Evolutionary conservation across 345 rosid genomes (phyloP).

Genomic region (Erodium maritimum): DNA sequence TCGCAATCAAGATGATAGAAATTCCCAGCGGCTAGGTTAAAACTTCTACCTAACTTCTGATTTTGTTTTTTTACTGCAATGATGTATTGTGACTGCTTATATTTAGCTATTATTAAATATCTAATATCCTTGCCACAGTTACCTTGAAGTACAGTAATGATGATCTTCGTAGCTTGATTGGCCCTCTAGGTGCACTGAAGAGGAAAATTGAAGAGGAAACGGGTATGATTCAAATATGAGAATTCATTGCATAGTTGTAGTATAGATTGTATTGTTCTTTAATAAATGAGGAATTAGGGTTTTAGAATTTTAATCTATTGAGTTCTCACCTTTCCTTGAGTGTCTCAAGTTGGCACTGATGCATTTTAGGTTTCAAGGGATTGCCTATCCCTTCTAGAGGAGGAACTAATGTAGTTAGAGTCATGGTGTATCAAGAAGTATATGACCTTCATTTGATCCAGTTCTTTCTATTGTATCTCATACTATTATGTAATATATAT

Average conservation of each 20-base stretch:
- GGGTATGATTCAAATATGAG: conserved; percentile 31
- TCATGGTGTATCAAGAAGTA: no score
- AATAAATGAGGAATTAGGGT: background rate
- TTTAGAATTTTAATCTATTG: background rate
- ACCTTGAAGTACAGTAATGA: conserved; percentile 74
- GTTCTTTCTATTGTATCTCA: no score
- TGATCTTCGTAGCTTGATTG: conserved; percentile 69
- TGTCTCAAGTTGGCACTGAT: no score
- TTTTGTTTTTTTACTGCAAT: conserved; percentile 5
- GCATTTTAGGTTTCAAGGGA: no score
- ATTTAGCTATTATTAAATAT: conserved; percentile 8
- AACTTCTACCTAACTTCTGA: conserved; percentile 5
- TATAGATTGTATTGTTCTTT: background rate
- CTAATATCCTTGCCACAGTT: conserved; percentile 32
- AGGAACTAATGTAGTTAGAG: no score
- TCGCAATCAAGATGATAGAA: conserved; percentile 39
- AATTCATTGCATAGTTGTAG: background rate
- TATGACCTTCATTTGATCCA: no score
- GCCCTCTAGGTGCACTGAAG: conserved; percentile 73
- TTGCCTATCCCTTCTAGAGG: no score
- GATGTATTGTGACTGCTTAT: background rate
- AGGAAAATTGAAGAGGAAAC: conserved; percentile 90
- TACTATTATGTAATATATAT: no score
- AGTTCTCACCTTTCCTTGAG: no score
- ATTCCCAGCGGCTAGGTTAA: conserved; percentile 66